phyloP scores from a whole-genome alignment of 805 yeast genomes.

The Candida sonorensis region DNA sequence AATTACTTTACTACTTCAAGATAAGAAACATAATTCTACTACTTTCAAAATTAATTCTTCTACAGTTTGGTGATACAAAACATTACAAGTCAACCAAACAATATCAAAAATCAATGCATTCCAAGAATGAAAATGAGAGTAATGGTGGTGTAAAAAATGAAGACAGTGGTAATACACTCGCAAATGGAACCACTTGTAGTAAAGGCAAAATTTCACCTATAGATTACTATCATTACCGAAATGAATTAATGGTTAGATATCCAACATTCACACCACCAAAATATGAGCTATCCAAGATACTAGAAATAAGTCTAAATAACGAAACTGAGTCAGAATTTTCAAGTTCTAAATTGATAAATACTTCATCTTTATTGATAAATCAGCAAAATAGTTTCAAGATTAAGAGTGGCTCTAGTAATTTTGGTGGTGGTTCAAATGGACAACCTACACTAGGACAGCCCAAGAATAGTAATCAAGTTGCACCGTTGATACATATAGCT shows the following conservation, averaged over 20 bases:
- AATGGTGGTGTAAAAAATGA: slow-evolving; percentile 14
- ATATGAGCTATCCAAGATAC: slow-evolving; percentile 37
- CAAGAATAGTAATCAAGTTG: too few relatives aligned
- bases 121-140: too few relatives aligned
- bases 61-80: slow-evolving; percentile 56
- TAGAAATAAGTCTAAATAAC: slow-evolving; percentile 27
- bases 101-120: slow-evolving; percentile 37
- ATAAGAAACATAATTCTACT: slow-evolving; percentile 51
- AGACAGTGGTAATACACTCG: neutral
- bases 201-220: slow-evolving; percentile 56
- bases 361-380: slow-evolving; percentile 24
- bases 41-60: slow-evolving; percentile 44
- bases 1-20: slow-evolving; percentile 28
- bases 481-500: slow-evolving; percentile 57
- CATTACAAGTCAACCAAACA: slow-evolving; percentile 37
- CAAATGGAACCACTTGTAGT: neutral
- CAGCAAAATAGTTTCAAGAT: slow-evolving; percentile 26
- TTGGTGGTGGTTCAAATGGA: too few relatives aligned
- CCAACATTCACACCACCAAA: slow-evolving; percentile 60
- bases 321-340: slow-evolving; percentile 8
- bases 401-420: too few relatives aligned
- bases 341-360: slow-evolving; percentile 16
- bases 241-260: slow-evolving; percentile 65
- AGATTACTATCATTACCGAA: slow-evolving; percentile 77
- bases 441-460: too few relatives aligned